Evolutionary conservation across 192 early-diverging fungal species (phyloP).

Genomic region (Backusella tarrabulga): DNA sequence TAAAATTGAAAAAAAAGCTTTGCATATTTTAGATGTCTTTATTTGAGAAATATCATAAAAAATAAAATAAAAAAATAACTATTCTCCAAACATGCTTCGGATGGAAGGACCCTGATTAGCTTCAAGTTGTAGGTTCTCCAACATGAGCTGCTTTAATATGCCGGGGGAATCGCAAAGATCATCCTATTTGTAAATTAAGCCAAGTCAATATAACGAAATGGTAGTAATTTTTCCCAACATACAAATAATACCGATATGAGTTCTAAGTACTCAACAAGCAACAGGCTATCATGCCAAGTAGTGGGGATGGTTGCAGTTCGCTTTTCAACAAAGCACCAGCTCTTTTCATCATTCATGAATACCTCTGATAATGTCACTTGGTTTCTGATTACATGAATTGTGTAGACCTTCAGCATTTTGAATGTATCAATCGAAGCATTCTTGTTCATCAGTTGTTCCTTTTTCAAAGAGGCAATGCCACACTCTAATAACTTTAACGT

Average conservation of each 20-base stretch:
- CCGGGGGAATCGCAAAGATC: neutral
- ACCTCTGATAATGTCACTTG: slow-evolving; percentile 5
- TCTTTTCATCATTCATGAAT: slow-evolving; percentile 5
- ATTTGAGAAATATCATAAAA: too few species aligned
- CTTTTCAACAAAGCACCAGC: neutral
- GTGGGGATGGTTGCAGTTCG: neutral
- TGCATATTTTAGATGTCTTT: too few species aligned
- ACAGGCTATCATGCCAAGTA: neutral
- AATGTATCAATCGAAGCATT: neutral
- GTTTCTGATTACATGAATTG: neutral
- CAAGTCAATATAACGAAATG: neutral
- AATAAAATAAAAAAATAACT: neutral
- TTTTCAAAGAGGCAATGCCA: neutral
- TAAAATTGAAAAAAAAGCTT: too few species aligned
- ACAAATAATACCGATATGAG: slow-evolving; percentile 4
- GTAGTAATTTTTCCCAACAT: neutral
- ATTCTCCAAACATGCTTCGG: neutral
- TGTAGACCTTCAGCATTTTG: neutral
- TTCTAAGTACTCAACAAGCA: slow-evolving; percentile 7
- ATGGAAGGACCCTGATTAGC: neutral
- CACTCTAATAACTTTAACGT: slow-evolving; percentile 4
- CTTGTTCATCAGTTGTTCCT: neutral
- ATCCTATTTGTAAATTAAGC: neutral
- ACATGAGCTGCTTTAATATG: neutral
- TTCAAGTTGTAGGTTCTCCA: neutral